Base-by-base conservation (phyloP, 2,329 filamentous ascomycete species). In the Calycina herbarum region DNA sequence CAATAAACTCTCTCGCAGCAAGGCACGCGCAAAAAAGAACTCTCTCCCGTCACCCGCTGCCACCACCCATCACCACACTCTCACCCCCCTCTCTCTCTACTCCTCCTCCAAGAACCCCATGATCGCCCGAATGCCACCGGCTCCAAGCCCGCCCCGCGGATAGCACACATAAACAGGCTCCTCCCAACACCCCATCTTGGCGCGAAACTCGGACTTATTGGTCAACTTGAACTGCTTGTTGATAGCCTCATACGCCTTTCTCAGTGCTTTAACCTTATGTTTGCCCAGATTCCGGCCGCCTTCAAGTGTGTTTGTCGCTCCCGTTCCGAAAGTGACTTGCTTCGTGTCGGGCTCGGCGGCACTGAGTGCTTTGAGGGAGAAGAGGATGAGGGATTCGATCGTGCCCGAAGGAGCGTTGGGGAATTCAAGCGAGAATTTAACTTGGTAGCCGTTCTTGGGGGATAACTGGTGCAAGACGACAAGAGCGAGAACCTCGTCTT, bases 381-480 rank as follows among this genome's bases (percentile, higher is more conserved):
- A 85, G 45, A 90, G 87, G 72, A 96, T 90, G 51, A 95, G 85
- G 51, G 89, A 85, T 80, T 97, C 94, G 69, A 97, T 97, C 40
- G 91, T 89, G 58, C 94, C 94, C 57, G 87, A 92, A n/a, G 94
- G 91, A 0, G 93, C 86, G 31, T 86, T 87, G 0, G 93, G 94
- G 83, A 97, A 97, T 78, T 97, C 93, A 63, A 97, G 87, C n/a
- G 91, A 91, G 82, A 95, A 97, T 81, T 97, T 97, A 76, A 97
- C 89, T 81, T 97, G 94, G 87, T 93, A 96, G 63, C 94, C 94
- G 76, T 96, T 87, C 42, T 86, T 82, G 1, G 93, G 92, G 3
- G 90, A 86, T 33, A 97, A 86, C 77, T 93, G 91, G 62, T 91
- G 91, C 73, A 97, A 82, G 8, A 94, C 89, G n/a, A 94, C 89